phyloP scores from a whole-genome alignment of 2,329 filamentous ascomycete species.

The Cryphonectria parasitica region DNA sequence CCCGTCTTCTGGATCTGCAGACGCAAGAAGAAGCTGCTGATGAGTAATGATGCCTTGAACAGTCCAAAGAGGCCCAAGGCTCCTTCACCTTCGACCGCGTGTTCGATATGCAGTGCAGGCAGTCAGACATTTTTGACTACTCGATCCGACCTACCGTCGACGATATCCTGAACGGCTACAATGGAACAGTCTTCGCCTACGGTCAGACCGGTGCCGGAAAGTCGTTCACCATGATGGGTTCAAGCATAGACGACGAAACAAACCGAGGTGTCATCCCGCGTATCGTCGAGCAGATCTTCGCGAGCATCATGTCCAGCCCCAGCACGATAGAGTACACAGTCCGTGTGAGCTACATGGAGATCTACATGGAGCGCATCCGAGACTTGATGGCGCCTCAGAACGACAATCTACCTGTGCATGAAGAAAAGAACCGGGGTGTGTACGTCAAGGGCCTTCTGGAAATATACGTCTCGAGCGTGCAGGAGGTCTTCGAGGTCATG shows the following conservation, averaged over 20 bases:
- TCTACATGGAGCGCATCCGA: constrained; percentile 98
- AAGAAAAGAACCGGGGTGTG: constrained; percentile 93
- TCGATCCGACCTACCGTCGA: constrained; percentile 95
- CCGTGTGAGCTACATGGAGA: constrained; percentile 98
- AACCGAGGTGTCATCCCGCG: constrained; percentile 94
- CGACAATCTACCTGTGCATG: constrained; percentile 96
- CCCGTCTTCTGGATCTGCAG: background rate
- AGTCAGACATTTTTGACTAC: constrained; percentile 96
- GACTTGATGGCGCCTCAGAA: constrained; percentile 92
- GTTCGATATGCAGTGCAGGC: constrained; percentile 90
- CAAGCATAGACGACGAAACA: constrained; percentile 87
- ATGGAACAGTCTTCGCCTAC: constrained; percentile 98
- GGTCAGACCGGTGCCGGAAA: constrained; percentile 98
- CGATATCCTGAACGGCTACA: constrained; percentile 98
- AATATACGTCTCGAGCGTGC: constrained; percentile 93
- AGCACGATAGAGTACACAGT: constrained; percentile 98
- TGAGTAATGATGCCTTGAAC: background rate
- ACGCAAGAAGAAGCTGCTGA: constrained; percentile 16
- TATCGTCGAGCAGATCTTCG: constrained; percentile 97
- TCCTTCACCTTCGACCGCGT: constrained; percentile 97
- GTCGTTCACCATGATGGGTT: constrained; percentile 98
- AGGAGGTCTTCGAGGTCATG: constrained; percentile 97
- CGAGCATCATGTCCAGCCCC: constrained; percentile 88
- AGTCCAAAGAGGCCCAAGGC: constrained; percentile 83
- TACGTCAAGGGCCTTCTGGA: constrained; percentile 96